phyloP scores from a whole-genome alignment of 2,329 filamentous ascomycete genomes.

The Aspergillus sp. region DNA sequence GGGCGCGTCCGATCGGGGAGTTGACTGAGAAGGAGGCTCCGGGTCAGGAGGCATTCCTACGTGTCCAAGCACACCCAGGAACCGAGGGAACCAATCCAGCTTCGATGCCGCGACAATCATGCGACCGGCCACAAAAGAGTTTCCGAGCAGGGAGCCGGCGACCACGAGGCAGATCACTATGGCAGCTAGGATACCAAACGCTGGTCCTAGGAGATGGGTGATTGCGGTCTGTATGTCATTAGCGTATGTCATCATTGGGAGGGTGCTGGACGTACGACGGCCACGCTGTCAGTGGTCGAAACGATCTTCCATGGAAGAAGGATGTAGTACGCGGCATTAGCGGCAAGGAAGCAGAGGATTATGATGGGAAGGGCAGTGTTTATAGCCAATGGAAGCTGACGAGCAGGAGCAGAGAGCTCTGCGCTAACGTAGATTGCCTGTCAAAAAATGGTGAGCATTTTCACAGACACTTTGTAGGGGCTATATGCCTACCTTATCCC shows the following conservation, averaged over 20 bases:
- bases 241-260: not conserved
- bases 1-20: conserved; percentile 15
- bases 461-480: too few species aligned
- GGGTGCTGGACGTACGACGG: conserved; percentile 11
- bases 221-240: conserved; percentile 14
- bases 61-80: conserved; percentile 15
- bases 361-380: conserved; percentile 21
- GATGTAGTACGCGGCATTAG: conserved; percentile 21
- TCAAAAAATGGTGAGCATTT: not conserved
- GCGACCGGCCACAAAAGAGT: conserved; percentile 21
- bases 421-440: conserved; percentile 22
- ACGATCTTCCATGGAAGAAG: conserved; percentile 21
- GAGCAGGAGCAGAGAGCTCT: conserved; percentile 20
- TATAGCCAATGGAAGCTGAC: conserved; percentile 21
- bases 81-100: conserved; percentile 18
- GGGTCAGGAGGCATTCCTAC: not conserved
- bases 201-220: conserved; percentile 15
- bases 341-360: conserved; percentile 18
- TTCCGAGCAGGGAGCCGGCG: conserved; percentile 19
- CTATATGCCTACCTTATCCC: conserved; percentile 18
- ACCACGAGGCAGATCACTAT: conserved; percentile 19
- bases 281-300: conserved; percentile 20
- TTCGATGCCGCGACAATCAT: conserved; percentile 21
- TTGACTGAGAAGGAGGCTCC: not conserved
- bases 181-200: conserved; percentile 14